Evolutionary conservation across 2,329 filamentous ascomycete species (phyloP).

Genomic region (Herpotrichia juniperi): DNA sequence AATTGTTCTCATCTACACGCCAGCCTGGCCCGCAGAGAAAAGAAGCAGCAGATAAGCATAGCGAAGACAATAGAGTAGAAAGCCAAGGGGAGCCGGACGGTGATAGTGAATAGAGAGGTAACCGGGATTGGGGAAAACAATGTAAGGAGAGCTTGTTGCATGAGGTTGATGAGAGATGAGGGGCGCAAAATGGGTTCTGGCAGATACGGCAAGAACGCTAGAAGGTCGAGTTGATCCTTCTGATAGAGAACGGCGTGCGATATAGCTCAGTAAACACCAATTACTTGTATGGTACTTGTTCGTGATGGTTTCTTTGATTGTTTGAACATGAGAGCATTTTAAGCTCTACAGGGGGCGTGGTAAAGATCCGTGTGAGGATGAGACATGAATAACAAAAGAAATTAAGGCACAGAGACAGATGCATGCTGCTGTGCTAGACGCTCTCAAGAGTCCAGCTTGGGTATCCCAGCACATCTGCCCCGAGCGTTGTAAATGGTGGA

Average conservation of each 20-base stretch:
- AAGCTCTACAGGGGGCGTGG: slow-evolving; percentile 37
- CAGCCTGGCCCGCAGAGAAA: slow-evolving; percentile 34
- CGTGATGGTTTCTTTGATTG: slow-evolving; percentile 43
- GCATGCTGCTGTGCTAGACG: slow-evolving; percentile 28
- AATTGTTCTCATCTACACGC: slow-evolving; percentile 22
- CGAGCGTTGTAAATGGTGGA: slow-evolving; percentile 28
- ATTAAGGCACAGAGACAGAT: slow-evolving; percentile 36
- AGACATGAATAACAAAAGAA: slow-evolving; percentile 43
- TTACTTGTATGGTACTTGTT: too few species aligned
- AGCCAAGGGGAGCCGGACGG: slow-evolving; percentile 5
- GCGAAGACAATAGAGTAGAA: slow-evolving; percentile 16
- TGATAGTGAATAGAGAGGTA: slow-evolving; percentile 1
- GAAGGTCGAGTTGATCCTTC: too few species aligned
- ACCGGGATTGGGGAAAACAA: slow-evolving; percentile 9
- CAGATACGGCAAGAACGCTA: too few species aligned
- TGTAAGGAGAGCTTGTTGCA: slow-evolving; percentile 15
- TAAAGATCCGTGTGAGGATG: slow-evolving; percentile 39
- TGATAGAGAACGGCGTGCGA: too few species aligned
- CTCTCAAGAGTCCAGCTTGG: slow-evolving; percentile 30
- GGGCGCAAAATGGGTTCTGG: too few species aligned
- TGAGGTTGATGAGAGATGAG: neutral
- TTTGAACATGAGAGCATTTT: slow-evolving; percentile 33
- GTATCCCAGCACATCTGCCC: slow-evolving; percentile 32
- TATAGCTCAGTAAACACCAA: too few species aligned
- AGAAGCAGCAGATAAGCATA: slow-evolving; percentile 33